These are phyloP conservation scores for Suillus spraguei DNA, from an alignment of 768 basidiomycete species.

Conservation along the genomic window DNA sequence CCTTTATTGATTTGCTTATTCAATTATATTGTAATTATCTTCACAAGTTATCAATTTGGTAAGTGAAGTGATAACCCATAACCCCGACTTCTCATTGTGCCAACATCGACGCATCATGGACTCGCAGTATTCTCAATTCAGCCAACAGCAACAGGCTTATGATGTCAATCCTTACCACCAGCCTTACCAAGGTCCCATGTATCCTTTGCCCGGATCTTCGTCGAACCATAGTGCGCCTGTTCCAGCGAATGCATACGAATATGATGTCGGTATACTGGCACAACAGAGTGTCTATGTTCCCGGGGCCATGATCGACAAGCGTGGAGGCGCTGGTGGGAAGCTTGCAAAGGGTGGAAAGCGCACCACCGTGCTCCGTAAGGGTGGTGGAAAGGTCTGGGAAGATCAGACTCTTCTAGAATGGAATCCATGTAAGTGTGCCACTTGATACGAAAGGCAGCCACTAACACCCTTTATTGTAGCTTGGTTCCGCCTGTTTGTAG, in stretches of 20 bases:
- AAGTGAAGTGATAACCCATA: neutral
- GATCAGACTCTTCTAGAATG: constrained; percentile 96
- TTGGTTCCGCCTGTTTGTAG: constrained; percentile 98
- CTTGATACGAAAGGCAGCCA: constrained; percentile 5
- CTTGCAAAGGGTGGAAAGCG: constrained; percentile 90
- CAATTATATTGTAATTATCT: constrained; percentile 16
- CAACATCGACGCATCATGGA: constrained; percentile 26
- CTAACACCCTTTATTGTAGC: constrained; percentile 45
- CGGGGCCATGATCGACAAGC: constrained; percentile 87
- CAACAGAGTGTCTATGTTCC: constrained; percentile 93
- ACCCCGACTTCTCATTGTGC: constrained; percentile 4
- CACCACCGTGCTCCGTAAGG: constrained; percentile 92
- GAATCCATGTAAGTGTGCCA: constrained; percentile 79
- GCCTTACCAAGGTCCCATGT: constrained; percentile 77
- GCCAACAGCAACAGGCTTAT: constrained; percentile 52
- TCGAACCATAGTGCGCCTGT: constrained; percentile 76
- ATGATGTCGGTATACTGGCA: constrained; percentile 87
- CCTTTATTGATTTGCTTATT: constrained; percentile 27
- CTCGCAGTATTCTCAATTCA: constrained; percentile 46
- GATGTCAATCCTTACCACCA: constrained; percentile 85
- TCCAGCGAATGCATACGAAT: constrained; percentile 90
- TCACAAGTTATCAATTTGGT: neutral
- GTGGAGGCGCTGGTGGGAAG: constrained; percentile 83
- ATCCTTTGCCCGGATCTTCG: constrained; percentile 62
- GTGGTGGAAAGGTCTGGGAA: constrained; percentile 97